phyloP scores from a whole-genome alignment of 495 filamentous ascomycete genomes.

The Neurospora sp. region DNA sequence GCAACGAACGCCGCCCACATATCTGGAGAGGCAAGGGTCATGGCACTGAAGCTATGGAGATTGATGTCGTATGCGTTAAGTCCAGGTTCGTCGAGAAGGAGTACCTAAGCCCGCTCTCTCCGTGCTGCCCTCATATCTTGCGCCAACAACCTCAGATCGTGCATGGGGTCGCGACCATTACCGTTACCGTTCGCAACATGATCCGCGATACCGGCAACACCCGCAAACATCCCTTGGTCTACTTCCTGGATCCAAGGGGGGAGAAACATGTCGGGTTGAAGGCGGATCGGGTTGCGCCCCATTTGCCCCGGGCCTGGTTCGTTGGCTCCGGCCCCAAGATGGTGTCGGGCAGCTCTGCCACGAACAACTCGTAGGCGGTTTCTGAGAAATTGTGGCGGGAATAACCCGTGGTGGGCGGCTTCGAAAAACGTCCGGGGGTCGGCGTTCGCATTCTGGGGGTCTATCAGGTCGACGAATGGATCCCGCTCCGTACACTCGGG shows the following conservation, averaged over 20 bases:
- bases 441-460: constrained; percentile 2
- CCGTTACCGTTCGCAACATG: background rate
- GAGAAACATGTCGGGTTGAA: background rate
- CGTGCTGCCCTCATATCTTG: background rate
- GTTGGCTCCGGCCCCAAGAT: background rate
- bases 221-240: background rate
- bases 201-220: background rate
- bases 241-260: background rate
- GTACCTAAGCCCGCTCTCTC: background rate
- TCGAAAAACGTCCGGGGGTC: background rate
- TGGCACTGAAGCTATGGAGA: background rate
- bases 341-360: background rate
- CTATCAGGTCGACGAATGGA: constrained; percentile 10
- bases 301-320: background rate
- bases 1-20: background rate
- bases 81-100: background rate
- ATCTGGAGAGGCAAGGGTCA: background rate
- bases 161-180: background rate
- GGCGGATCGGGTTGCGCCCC: background rate
- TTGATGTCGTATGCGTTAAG: background rate
- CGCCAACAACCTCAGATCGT: background rate
- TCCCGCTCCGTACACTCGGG: constrained; percentile 20
- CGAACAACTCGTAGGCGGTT: background rate
- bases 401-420: background rate
- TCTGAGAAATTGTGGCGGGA: background rate